These are phyloP conservation scores for Sporothrix euskadiensis DNA, from an alignment of 2,329 filamentous ascomycete species.

Conservation along the genomic window DNA sequence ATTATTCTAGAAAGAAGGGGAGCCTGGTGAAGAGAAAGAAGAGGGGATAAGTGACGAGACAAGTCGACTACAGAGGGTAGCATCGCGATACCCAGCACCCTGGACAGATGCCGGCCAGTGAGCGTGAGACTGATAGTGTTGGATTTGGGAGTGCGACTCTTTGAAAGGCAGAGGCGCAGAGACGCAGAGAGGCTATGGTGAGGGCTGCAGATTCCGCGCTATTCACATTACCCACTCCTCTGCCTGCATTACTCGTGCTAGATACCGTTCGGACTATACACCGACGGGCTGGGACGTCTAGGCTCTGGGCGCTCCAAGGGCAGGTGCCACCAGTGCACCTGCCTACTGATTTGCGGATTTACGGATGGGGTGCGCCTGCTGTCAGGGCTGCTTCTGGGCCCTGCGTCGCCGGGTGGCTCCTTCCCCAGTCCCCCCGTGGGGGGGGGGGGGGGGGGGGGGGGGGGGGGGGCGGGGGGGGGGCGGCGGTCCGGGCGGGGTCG, in stretches of 20 bases:
- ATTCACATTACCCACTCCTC: background rate
- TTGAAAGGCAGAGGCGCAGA: background rate
- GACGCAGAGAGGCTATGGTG: background rate
- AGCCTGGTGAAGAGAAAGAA: background rate
- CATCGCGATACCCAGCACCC: constrained; percentile 16
- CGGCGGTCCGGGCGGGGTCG: too few relatives aligned
- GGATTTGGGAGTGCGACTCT: background rate
- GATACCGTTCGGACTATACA: constrained; percentile 23
- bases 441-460: too few relatives aligned
- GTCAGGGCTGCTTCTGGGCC: background rate
- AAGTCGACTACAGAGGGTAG: background rate
- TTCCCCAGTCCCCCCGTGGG: background rate
- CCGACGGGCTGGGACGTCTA: background rate
- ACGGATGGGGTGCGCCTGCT: background rate
- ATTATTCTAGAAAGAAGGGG: constrained; percentile 6
- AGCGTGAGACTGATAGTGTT: constrained; percentile 8
- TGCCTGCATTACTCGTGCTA: background rate
- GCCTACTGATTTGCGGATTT: background rate
- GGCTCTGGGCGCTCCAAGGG: background rate
- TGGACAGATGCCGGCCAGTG: background rate
- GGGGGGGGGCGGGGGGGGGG: too few relatives aligned
- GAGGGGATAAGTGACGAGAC: background rate
- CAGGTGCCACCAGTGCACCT: background rate
- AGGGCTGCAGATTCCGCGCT: background rate
- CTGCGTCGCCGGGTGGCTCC: background rate